Base-by-base conservation (phyloP, 2,329 filamentous ascomycete genomes). In the Huntiella omanensis region DNA sequence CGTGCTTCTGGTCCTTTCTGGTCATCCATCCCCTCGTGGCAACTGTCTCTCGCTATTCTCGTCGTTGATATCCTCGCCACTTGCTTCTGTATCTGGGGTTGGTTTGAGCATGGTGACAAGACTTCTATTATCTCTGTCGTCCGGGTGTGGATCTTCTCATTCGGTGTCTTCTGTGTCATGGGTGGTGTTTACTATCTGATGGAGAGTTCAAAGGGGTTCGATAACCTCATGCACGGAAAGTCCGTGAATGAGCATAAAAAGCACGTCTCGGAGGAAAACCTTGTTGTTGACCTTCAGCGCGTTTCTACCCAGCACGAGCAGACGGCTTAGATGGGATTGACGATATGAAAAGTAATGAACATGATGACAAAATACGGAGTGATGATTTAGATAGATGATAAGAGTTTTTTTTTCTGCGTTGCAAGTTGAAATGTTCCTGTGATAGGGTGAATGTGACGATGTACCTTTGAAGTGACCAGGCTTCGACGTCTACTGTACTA, bases 231-330 rank as follows among this genome's bases (percentile, higher is more conserved):
- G 16, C 16, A 17, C 16, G 16, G 16, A 3, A 17, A 17, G 16
- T 17, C 16, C 4, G 3, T 17, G 16, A 17, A 17, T 91, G 77
- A 79, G 63, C 79, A 76, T 65, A 72, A 79, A 64, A 87, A 84
- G 72, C 83, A 88, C 67, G 73, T 83, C 56, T 83, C 79, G 40
- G 71, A 88, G 52, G 85, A 93, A 69, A 84, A 93, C 67, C 92
- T 93, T 58, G 83, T 91, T 61, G 83, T 92, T 59, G 86, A 82
- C 51, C 72, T 92, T 62, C 83, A 92, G 69, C 82, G 85, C 64
- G 83, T 91, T 54, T 88, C 84, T 46, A 91, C 82, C 51, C 83
- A 91, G 67, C 85, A 93, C 70, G 84, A 92, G 71, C 88, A 87
- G 73, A 82, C 76, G 55, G 69, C 77, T 64, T 87, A 80, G 62